A percentile compares a stretch with the other conserved stretches of the same genome.
Evolutionary conservation across 1,139 yeast genomes (phyloP).

Genomic region (Candida mesenterica): DNA sequence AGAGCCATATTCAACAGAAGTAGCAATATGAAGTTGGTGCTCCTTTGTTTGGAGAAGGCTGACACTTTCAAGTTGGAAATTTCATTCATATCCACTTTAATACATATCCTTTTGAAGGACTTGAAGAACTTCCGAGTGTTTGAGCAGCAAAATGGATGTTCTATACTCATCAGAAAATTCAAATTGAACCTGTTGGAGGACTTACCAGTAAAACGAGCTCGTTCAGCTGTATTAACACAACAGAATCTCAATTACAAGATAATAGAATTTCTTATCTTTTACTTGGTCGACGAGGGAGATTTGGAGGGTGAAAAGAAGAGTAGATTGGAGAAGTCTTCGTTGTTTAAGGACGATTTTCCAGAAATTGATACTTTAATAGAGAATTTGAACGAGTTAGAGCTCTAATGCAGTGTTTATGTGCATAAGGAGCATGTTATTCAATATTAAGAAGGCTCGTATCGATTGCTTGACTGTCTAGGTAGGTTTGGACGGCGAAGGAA

Average conservation of each 20-base stretch:
- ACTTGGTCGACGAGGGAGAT: conserved; percentile 63
- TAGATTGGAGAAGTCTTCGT: conserved; percentile 52
- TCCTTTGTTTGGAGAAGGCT: conserved; percentile 23
- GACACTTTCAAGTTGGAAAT: conserved; percentile 27
- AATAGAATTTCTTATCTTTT: conserved; percentile 70
- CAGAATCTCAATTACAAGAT: conserved; percentile 57
- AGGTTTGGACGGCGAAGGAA: too few relatives aligned
- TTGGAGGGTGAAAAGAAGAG: conserved; percentile 26
- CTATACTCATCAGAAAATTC: conserved; percentile 45
- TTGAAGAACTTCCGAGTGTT: conserved; percentile 57
- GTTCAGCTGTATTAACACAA: conserved; percentile 15
- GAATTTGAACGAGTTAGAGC: conserved; percentile 34
- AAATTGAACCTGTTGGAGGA: conserved; percentile 17
- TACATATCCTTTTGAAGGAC: conserved; percentile 59
- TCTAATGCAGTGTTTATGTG: too few relatives aligned
- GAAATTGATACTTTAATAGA: conserved; percentile 42
- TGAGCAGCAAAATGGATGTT: conserved; percentile 60
- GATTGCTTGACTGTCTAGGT: too few relatives aligned
- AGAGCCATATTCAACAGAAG: conserved; percentile 43
- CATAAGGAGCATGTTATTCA: too few relatives aligned
- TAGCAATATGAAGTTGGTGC: conserved; percentile 31
- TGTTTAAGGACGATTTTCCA: conserved; percentile 48
- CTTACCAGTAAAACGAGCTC: conserved; percentile 7
- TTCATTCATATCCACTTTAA: conserved; percentile 55
- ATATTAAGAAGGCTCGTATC: too few relatives aligned